Conservation (phyloP, 106 monocot species). For the Triglochin maritima region DNA sequence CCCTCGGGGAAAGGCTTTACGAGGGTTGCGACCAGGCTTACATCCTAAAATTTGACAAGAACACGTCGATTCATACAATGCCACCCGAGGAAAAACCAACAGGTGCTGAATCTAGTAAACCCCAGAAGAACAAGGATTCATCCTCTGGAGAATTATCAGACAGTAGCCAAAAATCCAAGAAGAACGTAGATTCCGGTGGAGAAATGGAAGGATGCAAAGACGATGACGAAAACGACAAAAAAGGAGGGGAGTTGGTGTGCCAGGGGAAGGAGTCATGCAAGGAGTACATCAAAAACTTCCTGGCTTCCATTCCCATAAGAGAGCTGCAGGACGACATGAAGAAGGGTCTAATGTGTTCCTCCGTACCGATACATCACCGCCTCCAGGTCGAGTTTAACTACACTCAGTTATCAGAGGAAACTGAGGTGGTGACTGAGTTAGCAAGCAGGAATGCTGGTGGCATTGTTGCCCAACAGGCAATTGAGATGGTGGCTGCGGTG, state of each 20-base stretch:
- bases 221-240: constrained; percentile 10
- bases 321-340: constrained; percentile 72
- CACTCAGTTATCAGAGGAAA: constrained; percentile 19
- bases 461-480: too few relatives aligned
- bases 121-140: not conserved
- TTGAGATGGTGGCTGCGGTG: too few relatives aligned
- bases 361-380: constrained; percentile 47
- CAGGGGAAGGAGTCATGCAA: constrained; percentile 72
- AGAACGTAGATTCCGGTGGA: not conserved
- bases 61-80: constrained; percentile 28
- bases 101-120: not conserved
- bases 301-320: constrained; percentile 80
- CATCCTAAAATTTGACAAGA: constrained; percentile 67
- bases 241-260: constrained; percentile 26
- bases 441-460: not conserved
- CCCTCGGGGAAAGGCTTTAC: constrained; percentile 79
- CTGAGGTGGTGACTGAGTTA: not conserved
- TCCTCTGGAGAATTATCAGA: too few relatives aligned
- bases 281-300: constrained; percentile 86
- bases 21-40: constrained; percentile 86
- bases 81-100: constrained; percentile 7
- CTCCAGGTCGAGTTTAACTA: constrained; percentile 94
- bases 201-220: not conserved
- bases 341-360: constrained; percentile 41
- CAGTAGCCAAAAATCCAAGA: not conserved